These are phyloP conservation scores for Alternaria triticina DNA, from an alignment of 2,329 filamentous ascomycete species.

Conservation along the genomic window DNA sequence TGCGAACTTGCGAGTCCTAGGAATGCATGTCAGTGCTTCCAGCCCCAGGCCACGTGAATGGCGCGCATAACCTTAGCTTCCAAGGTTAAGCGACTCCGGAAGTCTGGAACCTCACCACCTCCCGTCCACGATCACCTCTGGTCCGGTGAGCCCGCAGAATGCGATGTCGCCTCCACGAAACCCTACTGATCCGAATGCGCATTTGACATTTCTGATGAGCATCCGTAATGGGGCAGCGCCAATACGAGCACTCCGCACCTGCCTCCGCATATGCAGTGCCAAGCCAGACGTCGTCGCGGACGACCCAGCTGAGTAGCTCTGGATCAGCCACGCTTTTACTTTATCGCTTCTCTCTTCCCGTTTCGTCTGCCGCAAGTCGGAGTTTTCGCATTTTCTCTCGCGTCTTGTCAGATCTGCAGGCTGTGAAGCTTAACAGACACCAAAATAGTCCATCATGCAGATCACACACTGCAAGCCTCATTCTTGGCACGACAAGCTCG, in stretches of 20 bases:
- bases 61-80: not conserved
- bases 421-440: not conserved
- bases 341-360: conserved; percentile 12
- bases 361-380: not conserved
- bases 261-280: not conserved
- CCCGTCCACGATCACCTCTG: not conserved
- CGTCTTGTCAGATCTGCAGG: conserved; percentile 7
- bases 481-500: not conserved
- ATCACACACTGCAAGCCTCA: not conserved
- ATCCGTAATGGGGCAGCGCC: not conserved
- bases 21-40: not conserved
- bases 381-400: not conserved
- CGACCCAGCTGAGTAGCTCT: conserved; percentile 25
- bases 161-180: not conserved
- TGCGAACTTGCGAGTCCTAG: not conserved
- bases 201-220: not conserved
- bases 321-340: conserved; percentile 18
- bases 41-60: not conserved
- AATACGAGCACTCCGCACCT: not conserved
- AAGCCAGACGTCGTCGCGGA: conserved; percentile 3
- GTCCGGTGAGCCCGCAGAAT: not conserved
- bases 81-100: not conserved
- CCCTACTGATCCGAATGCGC: not conserved
- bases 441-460: conserved; percentile 2
- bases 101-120: not conserved